phyloP scores from a whole-genome alignment of 1,139 yeast species.

The Pichia sp. region DNA sequence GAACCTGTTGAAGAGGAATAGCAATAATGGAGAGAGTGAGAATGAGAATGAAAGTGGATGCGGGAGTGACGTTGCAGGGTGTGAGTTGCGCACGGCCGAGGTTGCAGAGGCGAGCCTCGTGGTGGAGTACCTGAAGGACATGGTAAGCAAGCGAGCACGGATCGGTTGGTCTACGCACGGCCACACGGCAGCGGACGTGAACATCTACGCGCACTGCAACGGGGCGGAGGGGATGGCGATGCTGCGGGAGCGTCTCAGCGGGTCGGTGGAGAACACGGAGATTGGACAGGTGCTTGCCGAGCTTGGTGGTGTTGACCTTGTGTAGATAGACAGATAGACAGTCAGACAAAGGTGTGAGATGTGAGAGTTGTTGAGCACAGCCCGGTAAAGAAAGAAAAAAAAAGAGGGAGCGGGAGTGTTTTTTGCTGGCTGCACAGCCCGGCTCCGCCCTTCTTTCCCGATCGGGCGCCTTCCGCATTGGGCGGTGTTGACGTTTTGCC shows the following conservation, averaged over 20 bases:
- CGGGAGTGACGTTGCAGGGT: too few relatives aligned
- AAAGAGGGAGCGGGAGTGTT: too few relatives aligned
- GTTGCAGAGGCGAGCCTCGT: constrained; percentile 27
- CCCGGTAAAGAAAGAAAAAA: too few relatives aligned
- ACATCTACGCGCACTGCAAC: constrained; percentile 67
- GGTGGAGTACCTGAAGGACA: constrained; percentile 43
- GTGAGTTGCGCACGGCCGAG: constrained; percentile 36
- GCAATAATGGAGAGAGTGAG: background rate
- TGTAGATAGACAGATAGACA: too few relatives aligned
- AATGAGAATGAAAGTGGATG: background rate
- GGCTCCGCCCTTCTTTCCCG: background rate
- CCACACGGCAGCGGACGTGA: constrained; percentile 86
- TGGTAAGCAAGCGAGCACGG: constrained; percentile 64
- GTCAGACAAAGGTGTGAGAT: too few relatives aligned
- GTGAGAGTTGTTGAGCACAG: too few relatives aligned
- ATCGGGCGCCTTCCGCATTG: background rate
- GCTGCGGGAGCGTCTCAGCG: constrained; percentile 48
- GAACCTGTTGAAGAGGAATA: background rate
- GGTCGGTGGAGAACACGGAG: constrained; percentile 80
- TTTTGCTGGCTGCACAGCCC: background rate
- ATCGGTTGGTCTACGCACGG: constrained; percentile 89
- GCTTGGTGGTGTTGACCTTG: constrained; percentile 49
- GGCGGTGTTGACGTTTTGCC: constrained; percentile 9
- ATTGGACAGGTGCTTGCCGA: constrained; percentile 64
- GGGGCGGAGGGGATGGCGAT: constrained; percentile 35